These are phyloP conservation scores for Sporobolomyces pararoseus DNA, from an alignment of 768 basidiomycete genomes.

Conservation along the genomic window DNA sequence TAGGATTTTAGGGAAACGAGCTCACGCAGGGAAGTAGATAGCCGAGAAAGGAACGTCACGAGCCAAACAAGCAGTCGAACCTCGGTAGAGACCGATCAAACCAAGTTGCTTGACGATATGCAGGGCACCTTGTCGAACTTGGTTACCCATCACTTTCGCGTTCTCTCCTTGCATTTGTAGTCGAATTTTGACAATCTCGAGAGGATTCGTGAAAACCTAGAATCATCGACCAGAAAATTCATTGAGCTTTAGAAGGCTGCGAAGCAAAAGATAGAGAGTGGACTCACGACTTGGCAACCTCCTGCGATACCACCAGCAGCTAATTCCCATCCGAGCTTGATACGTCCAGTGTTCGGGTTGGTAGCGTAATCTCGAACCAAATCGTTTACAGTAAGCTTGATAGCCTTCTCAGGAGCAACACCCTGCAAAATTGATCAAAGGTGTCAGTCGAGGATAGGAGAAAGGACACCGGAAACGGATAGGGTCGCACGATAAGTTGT, in stretches of 20 bases:
- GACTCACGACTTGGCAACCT: conserved; percentile 85
- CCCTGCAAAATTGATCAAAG: conserved; percentile 57
- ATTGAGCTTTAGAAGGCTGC: conserved; percentile 8
- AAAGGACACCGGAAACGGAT: neutral
- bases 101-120: conserved; percentile 93
- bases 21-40: conserved; percentile 56
- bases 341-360: conserved; percentile 94
- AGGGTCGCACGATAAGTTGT: conserved; percentile 69
- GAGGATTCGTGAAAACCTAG: conserved; percentile 92
- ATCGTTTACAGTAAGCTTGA: conserved; percentile 96
- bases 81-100: conserved; percentile 85
- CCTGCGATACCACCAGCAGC: conserved; percentile 88
- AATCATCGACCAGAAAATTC: neutral
- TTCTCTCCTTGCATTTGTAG: conserved; percentile 94
- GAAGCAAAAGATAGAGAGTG: too few species aligned
- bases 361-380: conserved; percentile 73
- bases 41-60: conserved; percentile 92
- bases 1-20: too few species aligned
- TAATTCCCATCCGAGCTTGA: conserved; percentile 84
- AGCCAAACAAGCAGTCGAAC: conserved; percentile 82
- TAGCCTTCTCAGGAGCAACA: conserved; percentile 94
- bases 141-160: conserved; percentile 73
- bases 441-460: neutral
- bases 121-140: conserved; percentile 69
- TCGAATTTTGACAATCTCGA: conserved; percentile 79